A percentile compares a stretch with the other conserved stretches of the same genome.
These are phyloP conservation scores for Gyrodon lividus DNA, from an alignment of 768 basidiomycete genomes.

Conservation along the genomic window DNA sequence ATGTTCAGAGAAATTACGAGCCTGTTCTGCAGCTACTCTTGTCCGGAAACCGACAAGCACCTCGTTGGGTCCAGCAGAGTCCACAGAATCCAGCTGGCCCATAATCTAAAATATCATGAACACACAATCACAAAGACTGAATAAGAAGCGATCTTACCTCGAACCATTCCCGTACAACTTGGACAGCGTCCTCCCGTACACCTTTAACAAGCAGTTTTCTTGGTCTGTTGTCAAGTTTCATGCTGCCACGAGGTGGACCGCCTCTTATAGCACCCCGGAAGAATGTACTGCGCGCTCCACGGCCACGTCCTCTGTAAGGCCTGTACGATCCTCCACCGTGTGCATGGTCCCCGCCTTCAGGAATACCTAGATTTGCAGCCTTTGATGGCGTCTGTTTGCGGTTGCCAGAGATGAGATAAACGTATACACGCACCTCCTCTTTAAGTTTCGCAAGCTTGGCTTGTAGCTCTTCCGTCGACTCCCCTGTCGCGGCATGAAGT, in stretches of 20 bases:
- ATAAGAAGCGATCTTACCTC: slow-evolving; percentile 46
- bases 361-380: slow-evolving; percentile 75
- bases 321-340: slow-evolving; percentile 45
- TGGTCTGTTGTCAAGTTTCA: slow-evolving; percentile 90
- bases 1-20: slow-evolving; percentile 29
- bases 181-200: slow-evolving; percentile 50
- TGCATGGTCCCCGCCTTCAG: slow-evolving; percentile 44
- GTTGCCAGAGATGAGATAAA: slow-evolving; percentile 1
- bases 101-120: slow-evolving; percentile 45
- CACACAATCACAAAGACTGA: neutral
- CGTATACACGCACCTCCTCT: slow-evolving; percentile 58
- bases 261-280: slow-evolving; percentile 65
- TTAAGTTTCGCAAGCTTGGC: slow-evolving; percentile 75
- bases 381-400: slow-evolving; percentile 27
- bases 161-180: slow-evolving; percentile 78
- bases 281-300: slow-evolving; percentile 57
- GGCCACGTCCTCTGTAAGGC: slow-evolving; percentile 66
- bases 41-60: slow-evolving; percentile 69
- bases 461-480: slow-evolving; percentile 67
- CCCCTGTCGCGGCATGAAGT: slow-evolving; percentile 43
- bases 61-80: slow-evolving; percentile 53
- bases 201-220: slow-evolving; percentile 78
- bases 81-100: slow-evolving; percentile 69
- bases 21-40: slow-evolving; percentile 76
- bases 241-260: slow-evolving; percentile 63